Base-by-base conservation (phyloP, 1,284 basidiomycete genomes). In the Ceratobasidium sp. region DNA sequence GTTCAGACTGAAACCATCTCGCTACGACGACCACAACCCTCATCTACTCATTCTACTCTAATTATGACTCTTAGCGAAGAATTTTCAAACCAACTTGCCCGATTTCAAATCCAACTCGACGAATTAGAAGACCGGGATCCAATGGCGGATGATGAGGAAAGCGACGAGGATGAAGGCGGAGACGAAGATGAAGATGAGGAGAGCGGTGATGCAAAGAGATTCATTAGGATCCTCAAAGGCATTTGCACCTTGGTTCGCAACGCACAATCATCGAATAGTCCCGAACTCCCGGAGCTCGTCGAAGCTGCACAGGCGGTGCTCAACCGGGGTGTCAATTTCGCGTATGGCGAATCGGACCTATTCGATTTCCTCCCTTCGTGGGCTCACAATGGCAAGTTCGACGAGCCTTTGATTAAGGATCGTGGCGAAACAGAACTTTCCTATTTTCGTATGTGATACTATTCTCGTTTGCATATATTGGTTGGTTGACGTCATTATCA, bases 281-380 rank as follows among this genome's bases (percentile, higher is more conserved):
- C 54, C 4, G 27, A 72, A 36, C 44, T 72, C 19, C 2, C 56
- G 5, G 67, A 72, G 45, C 29, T 72, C 1, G 44, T 60, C 7
- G 45, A 50, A 11, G 29, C 56, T 15, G 29, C 56, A 9, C 41
- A 51, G 31, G 14, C 8, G 1, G 51, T 72, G 15, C 45, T 59
- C 17, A 47, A 45, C 47, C n/a, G 48, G 9, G 67, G 29, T 4
- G 47, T 72, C 47, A 19, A 45, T 9, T 50, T 59, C 33, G 54
- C 29, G 2, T 60, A 72, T 36, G 29, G 56, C 19, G 57, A 27
- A 0, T 45, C 36, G 8, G 47, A 57, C 8, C 29, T 72, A 47
- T 72, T 59, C 29, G 56, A 72, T 48, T 60, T 72, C 19, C 57
- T 72, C 56, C 67, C 67, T 19, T 72, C 67, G 6, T 72, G 67